Conservation (phyloP, 176 grass and related monocot species). For the Eleusine indica region DNA sequence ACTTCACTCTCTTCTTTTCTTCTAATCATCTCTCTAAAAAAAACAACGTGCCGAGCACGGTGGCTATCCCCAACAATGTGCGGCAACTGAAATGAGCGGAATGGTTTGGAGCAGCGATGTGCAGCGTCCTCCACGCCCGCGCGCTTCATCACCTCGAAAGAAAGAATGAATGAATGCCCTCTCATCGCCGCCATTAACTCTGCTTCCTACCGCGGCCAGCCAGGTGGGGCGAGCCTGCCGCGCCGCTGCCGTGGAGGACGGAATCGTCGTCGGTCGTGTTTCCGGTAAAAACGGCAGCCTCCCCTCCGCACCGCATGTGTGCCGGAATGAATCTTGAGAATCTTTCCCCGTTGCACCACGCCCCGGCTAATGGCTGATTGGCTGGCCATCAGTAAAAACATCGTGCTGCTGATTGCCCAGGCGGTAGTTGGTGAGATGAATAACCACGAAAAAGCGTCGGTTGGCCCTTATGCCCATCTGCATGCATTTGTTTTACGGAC, state of each 20-base stretch:
- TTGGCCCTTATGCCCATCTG: neutral
- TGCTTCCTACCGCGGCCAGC: neutral
- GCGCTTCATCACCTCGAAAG: neutral
- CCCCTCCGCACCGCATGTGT: neutral
- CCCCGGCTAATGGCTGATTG: neutral
- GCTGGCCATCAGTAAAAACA: neutral
- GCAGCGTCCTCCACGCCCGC: neutral
- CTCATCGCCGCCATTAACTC: constrained; percentile 12
- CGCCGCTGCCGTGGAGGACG: neutral
- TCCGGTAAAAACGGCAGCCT: neutral
- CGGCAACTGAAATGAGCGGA: constrained; percentile 10
- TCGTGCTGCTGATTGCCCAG: neutral
- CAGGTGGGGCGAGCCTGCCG: neutral
- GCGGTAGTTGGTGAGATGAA: neutral
- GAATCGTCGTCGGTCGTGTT: neutral
- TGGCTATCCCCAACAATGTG: neutral
- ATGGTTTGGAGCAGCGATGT: neutral
- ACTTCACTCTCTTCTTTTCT: no score
- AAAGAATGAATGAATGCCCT: neutral
- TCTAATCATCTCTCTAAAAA: no score
- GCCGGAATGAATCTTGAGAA: neutral
- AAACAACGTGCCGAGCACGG: no score
- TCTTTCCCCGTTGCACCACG: neutral
- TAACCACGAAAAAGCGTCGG: neutral
- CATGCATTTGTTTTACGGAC: neutral